Percentiles rank a stretch among this genome's conserved stretches.
These are phyloP conservation scores for Monosporascus sp. DNA, from an alignment of 2,329 filamentous ascomycete species.

Conservation along the genomic window DNA sequence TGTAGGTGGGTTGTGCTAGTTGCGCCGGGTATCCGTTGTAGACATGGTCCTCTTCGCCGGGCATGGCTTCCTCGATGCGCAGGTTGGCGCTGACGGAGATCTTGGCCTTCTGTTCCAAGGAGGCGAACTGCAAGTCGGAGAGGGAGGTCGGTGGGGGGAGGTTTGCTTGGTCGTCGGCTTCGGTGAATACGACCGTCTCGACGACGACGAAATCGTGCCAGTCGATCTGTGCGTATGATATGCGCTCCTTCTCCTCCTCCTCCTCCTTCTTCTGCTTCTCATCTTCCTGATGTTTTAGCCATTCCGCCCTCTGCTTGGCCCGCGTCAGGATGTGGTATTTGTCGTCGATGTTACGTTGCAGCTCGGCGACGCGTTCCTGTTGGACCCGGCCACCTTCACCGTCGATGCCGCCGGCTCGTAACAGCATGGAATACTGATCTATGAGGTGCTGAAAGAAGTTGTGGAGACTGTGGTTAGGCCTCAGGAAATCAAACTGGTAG, in stretches of 20 bases:
- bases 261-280: constrained; percentile 89
- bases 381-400: constrained; percentile 63
- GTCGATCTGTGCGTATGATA: constrained; percentile 78
- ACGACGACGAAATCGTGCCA: constrained; percentile 98
- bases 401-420: constrained; percentile 63
- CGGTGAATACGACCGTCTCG: constrained; percentile 88
- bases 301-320: constrained; percentile 82
- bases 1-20: constrained; percentile 28
- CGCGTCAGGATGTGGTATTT: constrained; percentile 74
- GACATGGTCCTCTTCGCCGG: constrained; percentile 64
- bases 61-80: constrained; percentile 93
- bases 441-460: constrained; percentile 91
- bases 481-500: constrained; percentile 92
- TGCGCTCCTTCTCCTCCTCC: constrained; percentile 73
- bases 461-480: constrained; percentile 92
- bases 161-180: constrained; percentile 78
- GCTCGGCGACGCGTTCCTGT: constrained; percentile 63
- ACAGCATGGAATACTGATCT: constrained; percentile 83
- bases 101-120: constrained; percentile 89
- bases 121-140: constrained; percentile 88
- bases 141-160: constrained; percentile 85
- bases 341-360: constrained; percentile 71
- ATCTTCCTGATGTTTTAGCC: constrained; percentile 74
- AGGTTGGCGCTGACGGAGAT: constrained; percentile 77
- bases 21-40: constrained; percentile 42